Base-by-base conservation (phyloP, 306 rosid genomes). In the Cyclanthera cordifolia region DNA sequence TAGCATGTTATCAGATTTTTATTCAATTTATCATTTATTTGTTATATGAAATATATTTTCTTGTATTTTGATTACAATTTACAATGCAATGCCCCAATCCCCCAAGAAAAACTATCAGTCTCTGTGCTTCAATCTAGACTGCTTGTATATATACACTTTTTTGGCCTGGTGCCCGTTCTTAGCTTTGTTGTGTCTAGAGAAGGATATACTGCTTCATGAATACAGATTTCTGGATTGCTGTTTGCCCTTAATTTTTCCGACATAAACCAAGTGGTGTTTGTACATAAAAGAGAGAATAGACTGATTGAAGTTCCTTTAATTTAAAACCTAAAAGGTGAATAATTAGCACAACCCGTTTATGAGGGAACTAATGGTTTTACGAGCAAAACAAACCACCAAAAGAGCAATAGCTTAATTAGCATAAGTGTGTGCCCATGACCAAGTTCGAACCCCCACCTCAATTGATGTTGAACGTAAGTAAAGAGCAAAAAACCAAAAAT, bases 1-100 rank as follows among this genome's bases (percentile, higher is more conserved):
- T 94, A 72, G 70, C 43, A 45, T 51, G 43, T 72, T 72, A 28
- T 68, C 37, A 69, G 70, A 48, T 63, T 6, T 53, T 41, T 14
- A 15, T 46, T 46, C 10, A 1, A 15, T 66, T 46, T 27, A n/a
- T 46, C 50, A 24, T 64, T 43, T 46, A 66, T 24, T 46, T 58
- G 14, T 28, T 57, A 23, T 30, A 16, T 28, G 17, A 58, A 30
- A 58, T 58, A 30, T 58, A 43, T 58, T 19, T 28, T 10, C 39
- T 25, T 55, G 19, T 4, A 55, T 25, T 24, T 55, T 13, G 19
- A 55, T 24, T 55, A 2, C 14, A 20, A 28, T 28, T 28, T n/a
- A n/a, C n/a, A n/a, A n/a, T n/a, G 4, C 32, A 1, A 13, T 54
- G 61, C 3, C 7, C 7, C n/a, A 16, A 4, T 2, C 16, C 59